Conservation (phyloP, 495 filamentous ascomycete genomes). For the Delitschia confertaspora region DNA sequence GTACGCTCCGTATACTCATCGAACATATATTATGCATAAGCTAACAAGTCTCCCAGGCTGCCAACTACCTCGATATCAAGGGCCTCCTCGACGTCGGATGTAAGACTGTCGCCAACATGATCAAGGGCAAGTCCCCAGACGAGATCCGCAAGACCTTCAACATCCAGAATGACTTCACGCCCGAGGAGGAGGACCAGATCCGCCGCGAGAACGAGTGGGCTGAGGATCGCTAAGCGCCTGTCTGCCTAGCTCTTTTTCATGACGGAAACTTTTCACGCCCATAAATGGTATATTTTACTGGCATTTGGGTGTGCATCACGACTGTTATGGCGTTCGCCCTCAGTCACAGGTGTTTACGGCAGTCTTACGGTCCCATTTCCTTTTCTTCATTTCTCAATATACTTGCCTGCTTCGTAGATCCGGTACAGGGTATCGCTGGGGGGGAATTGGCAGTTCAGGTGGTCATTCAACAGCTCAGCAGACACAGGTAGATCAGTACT, state of each 20-base stretch:
- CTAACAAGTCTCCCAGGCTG: constrained; percentile 40
- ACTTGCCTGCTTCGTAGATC: too few species aligned
- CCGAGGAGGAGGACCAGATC: constrained; percentile 77
- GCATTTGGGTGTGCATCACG: too few species aligned
- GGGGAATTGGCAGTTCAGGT: too few species aligned
- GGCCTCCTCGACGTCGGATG: constrained; percentile 72
- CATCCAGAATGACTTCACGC: constrained; percentile 75
- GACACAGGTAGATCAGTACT: too few species aligned
- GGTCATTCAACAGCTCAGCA: too few species aligned
- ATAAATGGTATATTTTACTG: too few species aligned
- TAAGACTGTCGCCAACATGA: constrained; percentile 82
- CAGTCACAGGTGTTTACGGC: too few species aligned
- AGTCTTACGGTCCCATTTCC: too few species aligned
- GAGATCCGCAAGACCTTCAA: constrained; percentile 80
- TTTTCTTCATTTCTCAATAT: too few species aligned
- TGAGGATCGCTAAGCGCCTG: constrained; percentile 44
- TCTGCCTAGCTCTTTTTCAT: neutral
- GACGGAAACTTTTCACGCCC: too few species aligned
- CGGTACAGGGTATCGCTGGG: too few species aligned
- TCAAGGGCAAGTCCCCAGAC: constrained; percentile 75
- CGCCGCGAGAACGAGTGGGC: constrained; percentile 79
- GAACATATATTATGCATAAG: constrained; percentile 5
- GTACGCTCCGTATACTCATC: constrained; percentile 50
- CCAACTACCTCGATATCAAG: constrained; percentile 78
- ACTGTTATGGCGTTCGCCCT: too few species aligned